These are phyloP conservation scores for Botrytis galanthina DNA, from an alignment of 2,329 filamentous ascomycete genomes.

Conservation along the genomic window DNA sequence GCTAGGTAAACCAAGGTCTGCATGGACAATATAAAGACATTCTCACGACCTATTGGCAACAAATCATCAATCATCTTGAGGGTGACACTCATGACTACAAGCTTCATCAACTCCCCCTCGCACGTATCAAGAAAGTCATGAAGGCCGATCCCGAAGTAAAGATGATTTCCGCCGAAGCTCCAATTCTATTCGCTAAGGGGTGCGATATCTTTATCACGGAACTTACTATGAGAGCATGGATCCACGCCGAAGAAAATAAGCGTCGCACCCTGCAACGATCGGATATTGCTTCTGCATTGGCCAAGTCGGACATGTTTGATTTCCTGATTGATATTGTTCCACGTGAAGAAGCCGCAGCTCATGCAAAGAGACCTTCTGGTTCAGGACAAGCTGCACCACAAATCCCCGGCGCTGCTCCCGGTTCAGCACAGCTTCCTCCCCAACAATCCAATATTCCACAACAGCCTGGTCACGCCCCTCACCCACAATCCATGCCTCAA, in stretches of 20 bases:
- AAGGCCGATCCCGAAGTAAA: conserved; percentile 99
- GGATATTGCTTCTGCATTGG: conserved; percentile 91
- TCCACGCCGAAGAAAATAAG: conserved; percentile 99
- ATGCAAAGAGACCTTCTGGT: conserved; percentile 69
- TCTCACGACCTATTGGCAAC: conserved; percentile 98
- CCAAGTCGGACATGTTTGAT: conserved; percentile 99
- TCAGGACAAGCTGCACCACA: conserved; percentile 45
- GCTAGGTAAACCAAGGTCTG: conserved; percentile 89
- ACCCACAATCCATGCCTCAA: conserved; percentile 55
- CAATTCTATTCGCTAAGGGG: conserved; percentile 95
- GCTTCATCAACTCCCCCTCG: conserved; percentile 90
- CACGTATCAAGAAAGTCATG: conserved; percentile 99
- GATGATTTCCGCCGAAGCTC: conserved; percentile 98
- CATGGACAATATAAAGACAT: conserved; percentile 94
- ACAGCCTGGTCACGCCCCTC: conserved; percentile 47
- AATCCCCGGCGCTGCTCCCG: conserved; percentile 49
- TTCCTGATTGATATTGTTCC: conserved; percentile 99
- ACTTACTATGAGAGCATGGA: conserved; percentile 98
- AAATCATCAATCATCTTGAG: conserved; percentile 94
- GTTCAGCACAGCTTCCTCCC: conserved; percentile 50
- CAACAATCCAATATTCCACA: conserved; percentile 47
- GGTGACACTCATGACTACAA: conserved; percentile 97
- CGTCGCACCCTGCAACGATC: conserved; percentile 90
- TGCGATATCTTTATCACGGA: conserved; percentile 99
- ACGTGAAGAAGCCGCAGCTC: conserved; percentile 84